These are phyloP conservation scores for Physocladia obscura DNA, from an alignment of 192 early-diverging fungal species.

Conservation along the genomic window DNA sequence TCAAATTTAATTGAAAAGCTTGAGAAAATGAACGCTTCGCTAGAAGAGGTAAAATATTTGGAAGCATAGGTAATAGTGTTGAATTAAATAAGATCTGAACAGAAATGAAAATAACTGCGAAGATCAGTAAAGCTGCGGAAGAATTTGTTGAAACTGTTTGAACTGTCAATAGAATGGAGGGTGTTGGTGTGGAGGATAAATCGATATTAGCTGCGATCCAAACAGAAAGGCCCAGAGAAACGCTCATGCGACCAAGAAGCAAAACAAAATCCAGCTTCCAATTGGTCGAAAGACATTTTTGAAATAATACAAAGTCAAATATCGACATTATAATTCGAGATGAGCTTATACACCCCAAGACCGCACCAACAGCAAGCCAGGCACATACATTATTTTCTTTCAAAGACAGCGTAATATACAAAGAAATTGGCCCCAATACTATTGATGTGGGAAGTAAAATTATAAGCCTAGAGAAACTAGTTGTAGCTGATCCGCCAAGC, in stretches of 20 bases:
- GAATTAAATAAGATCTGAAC: not conserved
- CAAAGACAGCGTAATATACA: not conserved
- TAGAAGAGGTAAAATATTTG: not conserved
- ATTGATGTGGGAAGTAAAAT: not conserved
- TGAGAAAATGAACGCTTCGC: not conserved
- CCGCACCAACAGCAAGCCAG: not conserved
- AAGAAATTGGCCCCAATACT: not conserved
- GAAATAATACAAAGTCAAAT: not conserved
- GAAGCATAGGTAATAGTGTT: not conserved
- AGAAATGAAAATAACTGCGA: not conserved
- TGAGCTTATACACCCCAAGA: not conserved
- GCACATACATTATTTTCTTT: not conserved
- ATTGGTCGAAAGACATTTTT: not conserved
- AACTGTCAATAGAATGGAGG: not conserved
- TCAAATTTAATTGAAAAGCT: too few relatives aligned
- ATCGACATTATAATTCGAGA: too few relatives aligned
- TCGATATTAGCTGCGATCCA: not conserved
- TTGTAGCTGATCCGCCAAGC: slow-evolving; percentile 6
- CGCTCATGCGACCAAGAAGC: not conserved
- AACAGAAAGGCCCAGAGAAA: not conserved
- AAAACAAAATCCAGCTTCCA: not conserved
- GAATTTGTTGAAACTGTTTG: not conserved
- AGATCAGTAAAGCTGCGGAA: not conserved
- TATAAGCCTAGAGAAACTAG: not conserved
- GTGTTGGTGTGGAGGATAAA: not conserved